Conservation (phyloP, 2,329 filamentous ascomycete species). For the Colletotrichum sp. region DNA sequence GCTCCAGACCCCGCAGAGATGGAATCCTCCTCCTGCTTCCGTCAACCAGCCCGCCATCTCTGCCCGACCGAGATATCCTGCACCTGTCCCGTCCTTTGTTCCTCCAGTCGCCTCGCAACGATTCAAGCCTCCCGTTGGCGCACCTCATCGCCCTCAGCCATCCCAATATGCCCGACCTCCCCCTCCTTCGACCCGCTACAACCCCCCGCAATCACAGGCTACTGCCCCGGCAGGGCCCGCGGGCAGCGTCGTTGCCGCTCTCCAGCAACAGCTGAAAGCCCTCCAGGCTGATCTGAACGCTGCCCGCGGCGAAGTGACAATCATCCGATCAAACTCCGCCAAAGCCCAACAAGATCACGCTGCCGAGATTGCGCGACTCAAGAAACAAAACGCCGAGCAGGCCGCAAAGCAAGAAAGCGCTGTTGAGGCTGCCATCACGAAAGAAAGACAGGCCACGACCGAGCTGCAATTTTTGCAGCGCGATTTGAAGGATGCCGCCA, state of each 20-base stretch:
- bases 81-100: conserved; percentile 9
- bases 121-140: conserved; percentile 27
- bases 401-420: conserved; percentile 67
- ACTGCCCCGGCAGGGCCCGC: conserved; percentile 22
- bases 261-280: conserved; percentile 58
- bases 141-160: conserved; percentile 35
- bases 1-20: conserved; percentile 28
- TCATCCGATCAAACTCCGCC: conserved; percentile 74
- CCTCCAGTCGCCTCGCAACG: conserved; percentile 18
- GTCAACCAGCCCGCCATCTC: conserved; percentile 10
- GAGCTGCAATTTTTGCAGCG: conserved; percentile 76
- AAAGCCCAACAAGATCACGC: conserved; percentile 68
- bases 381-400: conserved; percentile 68
- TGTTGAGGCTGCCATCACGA: conserved; percentile 67
- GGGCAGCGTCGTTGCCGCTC: conserved; percentile 45
- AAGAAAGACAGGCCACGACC: conserved; percentile 69
- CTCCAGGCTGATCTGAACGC: conserved; percentile 63
- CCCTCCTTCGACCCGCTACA: conserved; percentile 30
- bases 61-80: conserved; percentile 19
- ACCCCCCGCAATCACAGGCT: conserved; percentile 38
- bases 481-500: conserved; percentile 68
- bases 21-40: conserved; percentile 34
- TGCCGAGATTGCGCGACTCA: conserved; percentile 64
- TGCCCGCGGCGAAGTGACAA: conserved; percentile 75
- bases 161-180: conserved; percentile 47